Percentiles rank a stretch among this genome's conserved stretches.
Evolutionary conservation across 495 filamentous ascomycete genomes (phyloP).

Genomic region (Cercophora scortea): DNA sequence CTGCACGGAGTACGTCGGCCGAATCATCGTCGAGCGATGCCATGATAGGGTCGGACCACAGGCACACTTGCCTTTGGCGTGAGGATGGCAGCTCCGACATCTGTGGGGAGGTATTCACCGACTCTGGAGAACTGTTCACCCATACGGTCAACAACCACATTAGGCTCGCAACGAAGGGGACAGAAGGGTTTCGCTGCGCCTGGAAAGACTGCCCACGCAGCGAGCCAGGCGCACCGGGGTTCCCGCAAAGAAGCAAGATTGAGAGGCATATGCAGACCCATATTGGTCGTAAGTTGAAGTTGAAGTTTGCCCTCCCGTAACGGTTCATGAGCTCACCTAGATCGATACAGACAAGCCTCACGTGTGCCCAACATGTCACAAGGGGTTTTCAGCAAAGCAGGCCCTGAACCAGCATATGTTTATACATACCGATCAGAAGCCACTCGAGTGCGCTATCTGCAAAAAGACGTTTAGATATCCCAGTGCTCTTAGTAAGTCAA

Average conservation of each 20-base stretch:
- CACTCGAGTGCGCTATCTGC: conserved; percentile 46
- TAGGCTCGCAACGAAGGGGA: conserved; percentile 23
- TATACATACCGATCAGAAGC: conserved; percentile 56
- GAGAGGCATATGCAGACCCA: conserved; percentile 57
- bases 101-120: conserved; percentile 17
- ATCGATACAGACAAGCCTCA: conserved; percentile 46
- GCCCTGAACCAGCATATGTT: conserved; percentile 53
- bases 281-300: conserved; percentile 47
- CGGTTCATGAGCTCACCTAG: too few relatives aligned
- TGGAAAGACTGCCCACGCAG: conserved; percentile 35
- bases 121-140: conserved; percentile 20
- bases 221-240: conserved; percentile 29
- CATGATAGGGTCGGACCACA: conserved; percentile 6
- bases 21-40: conserved; percentile 6
- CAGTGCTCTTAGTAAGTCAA: conserved; percentile 43
- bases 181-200: conserved; percentile 23
- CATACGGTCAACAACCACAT: conserved; percentile 23
- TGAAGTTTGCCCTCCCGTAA: too few relatives aligned
- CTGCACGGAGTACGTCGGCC: conserved; percentile 10
- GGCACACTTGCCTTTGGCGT: conserved; percentile 25
- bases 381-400: conserved; percentile 52
- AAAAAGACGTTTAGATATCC: conserved; percentile 49
- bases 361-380: conserved; percentile 43
- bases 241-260: conserved; percentile 52
- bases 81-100: conserved; percentile 13